phyloP scores from a whole-genome alignment of 1,284 basidiomycete species.

The Lentinula novae-zelandiae region DNA sequence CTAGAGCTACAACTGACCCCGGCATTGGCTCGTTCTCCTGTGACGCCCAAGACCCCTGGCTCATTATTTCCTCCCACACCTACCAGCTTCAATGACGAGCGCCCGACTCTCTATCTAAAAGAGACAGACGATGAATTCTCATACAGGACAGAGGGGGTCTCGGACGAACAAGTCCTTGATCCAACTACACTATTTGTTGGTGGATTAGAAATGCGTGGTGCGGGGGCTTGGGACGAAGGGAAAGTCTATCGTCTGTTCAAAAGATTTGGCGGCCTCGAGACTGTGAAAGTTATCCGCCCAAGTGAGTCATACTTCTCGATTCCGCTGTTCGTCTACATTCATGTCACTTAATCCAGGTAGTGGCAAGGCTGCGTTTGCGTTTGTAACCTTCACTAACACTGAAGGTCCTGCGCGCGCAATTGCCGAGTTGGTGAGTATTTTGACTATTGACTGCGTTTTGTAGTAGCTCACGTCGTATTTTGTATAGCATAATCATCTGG shows the following conservation, averaged over 20 bases:
- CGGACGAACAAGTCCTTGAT: constrained; percentile 41
- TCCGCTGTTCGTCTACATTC: not conserved
- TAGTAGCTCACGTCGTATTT: constrained; percentile 9
- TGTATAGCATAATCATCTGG: constrained; percentile 59
- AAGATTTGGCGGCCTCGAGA: constrained; percentile 60
- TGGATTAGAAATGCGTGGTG: constrained; percentile 61
- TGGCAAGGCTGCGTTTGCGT: constrained; percentile 67
- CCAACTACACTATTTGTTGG: constrained; percentile 72
- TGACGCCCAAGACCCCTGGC: constrained; percentile 47
- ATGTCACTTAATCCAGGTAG: constrained; percentile 37
- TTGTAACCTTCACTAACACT: constrained; percentile 62
- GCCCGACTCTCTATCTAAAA: constrained; percentile 24
- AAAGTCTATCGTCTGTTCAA: constrained; percentile 55
- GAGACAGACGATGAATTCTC: constrained; percentile 20
- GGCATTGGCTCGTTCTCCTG: constrained; percentile 41
- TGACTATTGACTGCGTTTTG: not conserved
- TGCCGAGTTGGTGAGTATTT: constrained; percentile 48
- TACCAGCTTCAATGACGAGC: constrained; percentile 31
- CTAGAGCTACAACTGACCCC: constrained; percentile 40
- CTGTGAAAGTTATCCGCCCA: constrained; percentile 60
- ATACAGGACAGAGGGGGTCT: constrained; percentile 13
- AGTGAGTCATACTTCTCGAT: constrained; percentile 34
- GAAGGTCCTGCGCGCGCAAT: constrained; percentile 61
- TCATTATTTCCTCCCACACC: constrained; percentile 44
- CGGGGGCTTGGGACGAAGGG: constrained; percentile 63